These are phyloP conservation scores for Phytopythium chamaehyphon DNA, from an alignment of 352 stramenopile species.

Conservation along the genomic window DNA sequence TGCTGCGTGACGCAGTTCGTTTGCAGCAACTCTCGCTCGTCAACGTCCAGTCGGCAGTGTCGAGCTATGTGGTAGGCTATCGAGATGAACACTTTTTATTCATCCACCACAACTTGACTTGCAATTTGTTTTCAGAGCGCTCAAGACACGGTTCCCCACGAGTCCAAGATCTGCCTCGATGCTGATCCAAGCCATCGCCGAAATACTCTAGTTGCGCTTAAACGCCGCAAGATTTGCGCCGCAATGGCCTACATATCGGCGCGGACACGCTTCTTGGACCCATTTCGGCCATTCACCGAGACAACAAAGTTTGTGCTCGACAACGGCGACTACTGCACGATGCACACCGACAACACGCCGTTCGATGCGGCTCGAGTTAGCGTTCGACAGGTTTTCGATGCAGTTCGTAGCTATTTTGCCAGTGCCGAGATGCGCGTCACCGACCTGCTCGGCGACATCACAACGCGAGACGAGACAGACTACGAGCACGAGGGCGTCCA, in stretches of 20 bases:
- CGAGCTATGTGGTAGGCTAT: constrained; percentile 19
- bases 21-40: constrained; percentile 24
- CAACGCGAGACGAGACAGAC: constrained; percentile 46
- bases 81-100: too few species aligned
- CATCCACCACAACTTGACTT: too few species aligned
- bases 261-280: constrained; percentile 15
- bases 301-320: constrained; percentile 21
- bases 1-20: constrained; percentile 21
- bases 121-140: constrained; percentile 12
- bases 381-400: constrained; percentile 42
- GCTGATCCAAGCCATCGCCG: constrained; percentile 14
- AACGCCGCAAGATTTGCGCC: constrained; percentile 14
- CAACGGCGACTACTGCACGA: constrained; percentile 24
- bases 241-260: constrained; percentile 18
- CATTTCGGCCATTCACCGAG: constrained; percentile 16
- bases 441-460: constrained; percentile 39
- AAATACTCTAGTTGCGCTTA: constrained; percentile 16
- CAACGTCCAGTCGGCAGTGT: constrained; percentile 30
- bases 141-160: constrained; percentile 14
- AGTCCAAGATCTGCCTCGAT: constrained; percentile 17
- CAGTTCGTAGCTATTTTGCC: constrained; percentile 25
- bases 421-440: constrained; percentile 50
- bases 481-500: constrained; percentile 28
- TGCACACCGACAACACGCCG: constrained; percentile 35
- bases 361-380: constrained; percentile 20